phyloP scores from a whole-genome alignment of 495 filamentous ascomycete genomes.

The Chaetomium tenue region DNA sequence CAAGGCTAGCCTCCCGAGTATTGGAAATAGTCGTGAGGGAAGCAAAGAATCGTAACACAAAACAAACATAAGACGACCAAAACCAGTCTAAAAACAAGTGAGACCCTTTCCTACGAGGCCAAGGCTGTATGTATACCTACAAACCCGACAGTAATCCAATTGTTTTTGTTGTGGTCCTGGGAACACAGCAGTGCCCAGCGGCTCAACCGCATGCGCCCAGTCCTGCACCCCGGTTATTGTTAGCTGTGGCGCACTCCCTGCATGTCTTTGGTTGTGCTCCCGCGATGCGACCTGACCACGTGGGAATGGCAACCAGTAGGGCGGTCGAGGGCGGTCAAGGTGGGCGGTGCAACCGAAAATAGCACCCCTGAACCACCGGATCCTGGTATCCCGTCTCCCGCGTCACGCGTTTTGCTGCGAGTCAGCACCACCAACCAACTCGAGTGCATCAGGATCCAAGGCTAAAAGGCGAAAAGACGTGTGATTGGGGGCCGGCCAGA shows the following conservation, averaged over 20 bases:
- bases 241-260: constrained; percentile 14
- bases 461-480: background rate
- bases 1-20: background rate
- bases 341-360: constrained; percentile 12
- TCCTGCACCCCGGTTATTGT: constrained; percentile 4
- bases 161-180: background rate
- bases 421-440: background rate
- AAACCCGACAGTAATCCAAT: background rate
- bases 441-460: background rate
- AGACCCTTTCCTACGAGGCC: background rate
- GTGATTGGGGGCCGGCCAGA: constrained; percentile 12
- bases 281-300: constrained; percentile 17
- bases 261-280: background rate
- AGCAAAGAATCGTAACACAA: background rate
- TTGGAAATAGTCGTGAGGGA: background rate
- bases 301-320: too few relatives aligned
- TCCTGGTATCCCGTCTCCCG: background rate
- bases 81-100: background rate
- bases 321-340: background rate
- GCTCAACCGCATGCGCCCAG: constrained; percentile 9
- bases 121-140: constrained; percentile 11
- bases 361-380: constrained; percentile 1
- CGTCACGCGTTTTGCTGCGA: background rate
- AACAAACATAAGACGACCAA: background rate
- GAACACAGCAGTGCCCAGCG: constrained; percentile 1